phyloP scores from a whole-genome alignment of 768 basidiomycete genomes.

The Russula vinacea region DNA sequence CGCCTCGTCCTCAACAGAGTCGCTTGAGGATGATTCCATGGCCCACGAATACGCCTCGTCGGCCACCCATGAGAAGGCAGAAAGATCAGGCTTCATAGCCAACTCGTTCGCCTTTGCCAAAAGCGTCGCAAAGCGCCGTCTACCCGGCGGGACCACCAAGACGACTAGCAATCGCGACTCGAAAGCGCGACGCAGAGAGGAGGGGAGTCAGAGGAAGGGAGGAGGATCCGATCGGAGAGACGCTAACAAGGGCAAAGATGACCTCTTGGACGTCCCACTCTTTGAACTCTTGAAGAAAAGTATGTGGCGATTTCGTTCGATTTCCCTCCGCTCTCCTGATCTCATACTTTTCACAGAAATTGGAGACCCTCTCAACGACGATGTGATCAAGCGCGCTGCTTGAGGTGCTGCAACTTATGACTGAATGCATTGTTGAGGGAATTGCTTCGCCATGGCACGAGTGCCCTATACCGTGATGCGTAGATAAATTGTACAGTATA shows the following conservation, averaged over 20 bases:
- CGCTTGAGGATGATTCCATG: slow-evolving; percentile 21
- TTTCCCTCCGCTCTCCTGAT: neutral
- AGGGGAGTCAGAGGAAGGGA: slow-evolving; percentile 21
- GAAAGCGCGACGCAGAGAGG: slow-evolving; percentile 29
- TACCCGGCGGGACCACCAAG: slow-evolving; percentile 24
- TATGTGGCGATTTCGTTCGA: neutral
- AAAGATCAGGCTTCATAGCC: slow-evolving; percentile 13
- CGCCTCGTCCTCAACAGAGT: slow-evolving; percentile 31
- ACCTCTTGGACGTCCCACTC: slow-evolving; percentile 23
- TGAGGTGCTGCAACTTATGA: slow-evolving; percentile 8
- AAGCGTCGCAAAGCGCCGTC: slow-evolving; percentile 26
- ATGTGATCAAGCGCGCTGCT: slow-evolving; percentile 31
- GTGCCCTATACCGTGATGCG: neutral
- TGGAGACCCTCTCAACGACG: slow-evolving; percentile 37
- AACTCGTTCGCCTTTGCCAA: slow-evolving; percentile 15
- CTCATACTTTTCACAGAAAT: slow-evolving; percentile 29
- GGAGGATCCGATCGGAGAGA: slow-evolving; percentile 24
- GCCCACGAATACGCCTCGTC: slow-evolving; percentile 11
- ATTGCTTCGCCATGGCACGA: neutral
- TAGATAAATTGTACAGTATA: slow-evolving; percentile 11
- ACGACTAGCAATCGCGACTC: slow-evolving; percentile 28
- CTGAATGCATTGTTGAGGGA: neutral
- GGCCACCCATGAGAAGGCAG: slow-evolving; percentile 1
- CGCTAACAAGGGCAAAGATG: slow-evolving; percentile 21
- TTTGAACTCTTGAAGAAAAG: slow-evolving; percentile 26